Evolutionary conservation across 768 basidiomycete species (phyloP).

Genomic region (Collybiopsis confluens): DNA sequence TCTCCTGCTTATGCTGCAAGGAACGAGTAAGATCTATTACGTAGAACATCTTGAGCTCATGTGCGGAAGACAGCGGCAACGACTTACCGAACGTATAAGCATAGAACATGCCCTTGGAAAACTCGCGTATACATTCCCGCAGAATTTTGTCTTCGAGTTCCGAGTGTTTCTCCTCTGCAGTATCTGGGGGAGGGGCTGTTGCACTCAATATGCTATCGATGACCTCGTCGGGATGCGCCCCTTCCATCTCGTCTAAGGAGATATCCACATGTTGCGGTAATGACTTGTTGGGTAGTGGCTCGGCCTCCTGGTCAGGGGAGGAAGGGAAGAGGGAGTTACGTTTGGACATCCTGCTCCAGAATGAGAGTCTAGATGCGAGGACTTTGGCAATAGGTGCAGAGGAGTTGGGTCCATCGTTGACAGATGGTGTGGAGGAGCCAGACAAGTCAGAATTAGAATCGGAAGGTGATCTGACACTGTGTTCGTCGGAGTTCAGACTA

Average conservation of each 20-base stretch:
- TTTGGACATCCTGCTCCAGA: constrained; percentile 66
- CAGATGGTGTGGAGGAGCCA: constrained; percentile 52
- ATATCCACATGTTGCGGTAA: neutral
- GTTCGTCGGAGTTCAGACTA: constrained; percentile 17
- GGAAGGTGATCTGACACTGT: constrained; percentile 10
- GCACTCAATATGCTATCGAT: constrained; percentile 55
- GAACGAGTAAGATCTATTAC: constrained; percentile 86
- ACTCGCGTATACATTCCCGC: constrained; percentile 72
- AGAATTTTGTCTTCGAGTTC: constrained; percentile 85
- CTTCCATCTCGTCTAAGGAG: constrained; percentile 41
- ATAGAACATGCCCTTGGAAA: constrained; percentile 85
- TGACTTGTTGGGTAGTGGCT: neutral
- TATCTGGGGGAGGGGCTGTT: constrained; percentile 58
- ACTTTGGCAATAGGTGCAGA: constrained; percentile 56
- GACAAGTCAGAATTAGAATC: constrained; percentile 42
- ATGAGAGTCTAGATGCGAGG: constrained; percentile 63
- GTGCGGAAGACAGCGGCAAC: no score
- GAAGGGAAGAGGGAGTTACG: constrained; percentile 27
- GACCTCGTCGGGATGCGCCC: constrained; percentile 44
- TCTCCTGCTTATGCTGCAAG: constrained; percentile 74
- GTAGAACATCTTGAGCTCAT: no score
- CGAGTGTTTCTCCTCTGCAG: constrained; percentile 60
- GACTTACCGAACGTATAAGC: constrained; percentile 75
- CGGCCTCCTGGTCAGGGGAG: neutral
- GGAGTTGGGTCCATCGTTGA: constrained; percentile 36